These are phyloP conservation scores for Nothophoma quercina DNA, from an alignment of 2,329 filamentous ascomycete genomes.

Conservation along the genomic window DNA sequence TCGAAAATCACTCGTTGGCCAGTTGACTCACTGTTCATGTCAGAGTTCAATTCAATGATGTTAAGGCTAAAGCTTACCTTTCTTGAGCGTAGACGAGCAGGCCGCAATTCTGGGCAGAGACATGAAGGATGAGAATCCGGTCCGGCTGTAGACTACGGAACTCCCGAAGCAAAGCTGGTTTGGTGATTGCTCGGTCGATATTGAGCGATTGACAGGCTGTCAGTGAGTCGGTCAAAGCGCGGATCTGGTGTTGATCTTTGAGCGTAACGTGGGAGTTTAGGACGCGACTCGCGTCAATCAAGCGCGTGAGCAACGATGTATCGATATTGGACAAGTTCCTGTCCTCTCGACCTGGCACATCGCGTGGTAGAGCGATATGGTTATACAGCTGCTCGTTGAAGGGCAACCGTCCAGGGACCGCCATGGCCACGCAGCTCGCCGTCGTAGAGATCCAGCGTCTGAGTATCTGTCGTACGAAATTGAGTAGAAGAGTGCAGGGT, in stretches of 20 bases:
- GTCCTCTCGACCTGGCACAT: slow-evolving; percentile 49
- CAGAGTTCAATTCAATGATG: not conserved
- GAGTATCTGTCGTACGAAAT: not conserved
- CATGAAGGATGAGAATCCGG: slow-evolving; percentile 52
- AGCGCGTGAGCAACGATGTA: slow-evolving; percentile 37
- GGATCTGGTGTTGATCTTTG: slow-evolving; percentile 20
- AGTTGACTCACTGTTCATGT: slow-evolving; percentile 16
- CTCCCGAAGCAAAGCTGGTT: slow-evolving; percentile 28
- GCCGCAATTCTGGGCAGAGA: slow-evolving; percentile 60
- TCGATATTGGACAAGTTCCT: slow-evolving; percentile 36
- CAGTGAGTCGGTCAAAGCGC: slow-evolving; percentile 25
- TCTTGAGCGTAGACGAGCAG: slow-evolving; percentile 51
- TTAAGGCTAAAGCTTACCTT: slow-evolving; percentile 39
- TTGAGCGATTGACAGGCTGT: slow-evolving; percentile 30
- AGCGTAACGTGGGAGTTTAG: slow-evolving; percentile 22
- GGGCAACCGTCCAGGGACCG: slow-evolving; percentile 1
- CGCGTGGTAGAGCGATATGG: slow-evolving; percentile 50
- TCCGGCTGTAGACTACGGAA: slow-evolving; percentile 20
- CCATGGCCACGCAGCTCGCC: slow-evolving; percentile 26
- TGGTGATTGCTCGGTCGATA: slow-evolving; percentile 33
- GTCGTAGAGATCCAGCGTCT: not conserved
- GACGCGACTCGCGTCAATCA: slow-evolving; percentile 33
- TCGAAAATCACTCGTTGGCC: slow-evolving; percentile 59
- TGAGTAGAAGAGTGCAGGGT: not conserved
- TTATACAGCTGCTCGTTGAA: slow-evolving; percentile 41